Evolutionary conservation across 495 filamentous ascomycete genomes (phyloP), one percentile per base, ranked within the genome.

Genomic region (Penicillium subrubescens): DNA sequence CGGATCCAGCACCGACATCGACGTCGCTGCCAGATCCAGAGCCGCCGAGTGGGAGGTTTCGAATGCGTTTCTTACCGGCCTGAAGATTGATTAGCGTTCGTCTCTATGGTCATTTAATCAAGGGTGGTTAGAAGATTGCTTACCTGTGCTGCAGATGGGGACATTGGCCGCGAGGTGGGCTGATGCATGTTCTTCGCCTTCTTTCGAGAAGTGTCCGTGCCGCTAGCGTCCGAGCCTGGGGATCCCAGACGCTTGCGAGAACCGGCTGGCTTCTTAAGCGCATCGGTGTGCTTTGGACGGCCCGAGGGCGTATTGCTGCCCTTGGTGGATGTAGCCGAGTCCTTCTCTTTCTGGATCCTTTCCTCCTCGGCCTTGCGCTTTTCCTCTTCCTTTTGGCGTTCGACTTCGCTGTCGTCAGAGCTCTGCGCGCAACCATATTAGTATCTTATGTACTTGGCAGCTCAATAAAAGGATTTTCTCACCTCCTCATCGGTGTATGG

Each of bases 201-300:
- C 81, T 97, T 96, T 46, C 91, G 91, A 25, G 87, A 85, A 1
- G 90, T 90, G 71, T 99, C 95, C 64, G 90, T 94, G 54, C 93
- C 96, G 77, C 92, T 96, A 19, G 91, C 90, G 70, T 97, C 90
- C 14, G 95, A 97, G 21, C 88, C 83, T 8, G 94, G 92, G 33
- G 94, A 97, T 33, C 94, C 94, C 23, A 89, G 81, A 19, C 95
- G 88, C 77, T 97, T 98, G 52, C 94, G 87, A 53, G 83, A 82
- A 69, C 79, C 68, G 31, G 71, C 68, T 10, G 73, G 23, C 5
- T 92, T 91, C 79, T 90, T 92, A n/a, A 81, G 69, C 14, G 77
- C 44, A 61, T 84, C 81, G 11, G 68, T 74, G 61, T 82, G 76
- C 64, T 81, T 81, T 19, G 72, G 71, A 61, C 86, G 88, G 31